Base-by-base conservation (phyloP, 2,329 filamentous ascomycete species). In the Trichophyton equinum region DNA sequence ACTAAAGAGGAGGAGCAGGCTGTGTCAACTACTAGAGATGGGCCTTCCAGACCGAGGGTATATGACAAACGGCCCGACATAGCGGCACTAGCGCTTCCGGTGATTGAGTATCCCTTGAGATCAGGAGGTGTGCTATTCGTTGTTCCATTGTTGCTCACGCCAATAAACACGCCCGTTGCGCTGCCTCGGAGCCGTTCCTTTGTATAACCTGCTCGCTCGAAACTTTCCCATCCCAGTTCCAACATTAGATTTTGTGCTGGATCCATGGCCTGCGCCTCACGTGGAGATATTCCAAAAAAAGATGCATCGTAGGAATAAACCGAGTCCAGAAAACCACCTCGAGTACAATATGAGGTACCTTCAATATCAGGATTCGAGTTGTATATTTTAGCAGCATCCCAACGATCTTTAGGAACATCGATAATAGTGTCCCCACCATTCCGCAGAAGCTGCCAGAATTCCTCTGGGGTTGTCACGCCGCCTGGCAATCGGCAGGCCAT, bases 201-300 rank as follows among this genome's bases (percentile, higher is more conserved):
- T 4, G 53, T 57, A 67, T 89, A 88, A 1, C 88, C 88, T 38
- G 86, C 85, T 83, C 89, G 89, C 71, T 94, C 89, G 55, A 94
- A 78, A 0, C 89, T 88, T 69, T 92, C 88, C 67, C 90, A 92
- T 0, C 87, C 87, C 2, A 88, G 90, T 7, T 85, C 82, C 25
- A 94, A 75, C 3, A 86, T 86, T 66, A 92, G 79, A 66, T 88
- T 82, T 71, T 90, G 88, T 82, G 89, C 89, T 18, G 62, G 65
- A 27, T 60, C 59, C 36, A 60, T 60, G 2, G 49, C 2, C 65
- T 62, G 4, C 60, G 60, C 49, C 68, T 70, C 11, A 30, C 33
- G 15, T 59, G 64, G 13, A 60, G 6, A 1, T 25, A 47, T 15
- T 62, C 61, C 13, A 53, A 57, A 57, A 33, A 57, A 57, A 7